Evolutionary conservation across 306 rosid species (phyloP), one percentile per base, ranked within the genome.

Genomic region (Vigna nakashimae): DNA sequence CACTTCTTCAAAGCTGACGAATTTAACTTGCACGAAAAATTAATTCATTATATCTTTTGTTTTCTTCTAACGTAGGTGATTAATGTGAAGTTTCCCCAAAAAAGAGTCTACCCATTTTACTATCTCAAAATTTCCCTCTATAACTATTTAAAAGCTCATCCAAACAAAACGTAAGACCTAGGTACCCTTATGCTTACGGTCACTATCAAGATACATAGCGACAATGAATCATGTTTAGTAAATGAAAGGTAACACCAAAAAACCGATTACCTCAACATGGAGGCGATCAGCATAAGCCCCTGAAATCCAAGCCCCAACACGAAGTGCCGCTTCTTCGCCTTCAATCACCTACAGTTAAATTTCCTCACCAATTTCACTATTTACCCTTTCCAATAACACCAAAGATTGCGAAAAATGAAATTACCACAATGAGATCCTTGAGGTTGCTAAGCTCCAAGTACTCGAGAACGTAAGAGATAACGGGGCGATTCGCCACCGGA

Each of bases 201-300:
- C 42, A 30, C 66, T 59, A 59, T 9, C 32, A 18, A 60, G 22
- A 58, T 7, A 58, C 7, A 28, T 5, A 58, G 17, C 30, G 20
- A 40, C 42, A 14, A 60, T 60, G 68, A 62, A 34, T 15, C 22
- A 62, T 62, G 24, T 16, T 30, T 34, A 14, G 24, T 16, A 62
- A 16, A 34, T 34, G 12, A 42, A 42, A 11, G 12, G 0, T 16
- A 32, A 15, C 8, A 62, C 16, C 11, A 0, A 34, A 62, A 53
- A 9, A 28, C 13, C 5, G 10, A 50, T 28, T 82, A 93, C 99
- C 98, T 91, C 91, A 10, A 96, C 91, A 64, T 84, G 90, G 30
- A 92, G 91, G 65, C 99, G 99, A 77, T 88, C 98, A 16, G 87
- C 92, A 86, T 91, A 91, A 76, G 98, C 96, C 66, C 86, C 96